A percentile compares a stretch with the other conserved stretches of the same genome.
Evolutionary conservation across 768 basidiomycete genomes (phyloP).

Genomic region (Wakefieldia striispora): DNA sequence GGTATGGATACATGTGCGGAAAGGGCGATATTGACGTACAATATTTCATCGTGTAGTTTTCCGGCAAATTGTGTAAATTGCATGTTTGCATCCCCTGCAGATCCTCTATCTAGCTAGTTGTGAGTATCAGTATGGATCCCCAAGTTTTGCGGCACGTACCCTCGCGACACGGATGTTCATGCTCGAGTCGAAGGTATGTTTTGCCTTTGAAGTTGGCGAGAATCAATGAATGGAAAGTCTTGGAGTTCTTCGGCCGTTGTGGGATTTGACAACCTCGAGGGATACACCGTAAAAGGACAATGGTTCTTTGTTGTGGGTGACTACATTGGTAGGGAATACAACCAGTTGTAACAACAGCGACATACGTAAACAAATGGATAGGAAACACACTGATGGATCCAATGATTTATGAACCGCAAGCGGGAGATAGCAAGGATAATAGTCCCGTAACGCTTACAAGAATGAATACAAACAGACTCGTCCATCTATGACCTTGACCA

Average conservation of each 20-base stretch:
- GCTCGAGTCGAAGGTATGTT: not conserved
- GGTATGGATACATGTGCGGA: not conserved
- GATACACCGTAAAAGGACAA: slow-evolving; percentile 10
- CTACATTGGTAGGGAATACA: slow-evolving; percentile 25
- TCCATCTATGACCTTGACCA: slow-evolving; percentile 25
- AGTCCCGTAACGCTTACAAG: slow-evolving; percentile 10
- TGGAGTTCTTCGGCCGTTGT: too few species aligned
- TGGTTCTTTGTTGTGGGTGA: not conserved
- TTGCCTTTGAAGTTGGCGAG: too few species aligned
- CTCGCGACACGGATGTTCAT: slow-evolving; percentile 34
- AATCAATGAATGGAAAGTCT: too few species aligned
- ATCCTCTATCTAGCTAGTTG: slow-evolving; percentile 66
- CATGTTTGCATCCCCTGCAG: slow-evolving; percentile 91
- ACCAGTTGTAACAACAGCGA: slow-evolving; percentile 24
- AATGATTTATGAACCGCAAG: slow-evolving; percentile 4
- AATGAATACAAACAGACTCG: slow-evolving; percentile 3
- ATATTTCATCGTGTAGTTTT: slow-evolving; percentile 84
- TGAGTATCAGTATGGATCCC: slow-evolving; percentile 11
- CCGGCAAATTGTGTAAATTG: slow-evolving; percentile 90
- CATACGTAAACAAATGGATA: slow-evolving; percentile 11
- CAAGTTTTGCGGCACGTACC: slow-evolving; percentile 14
- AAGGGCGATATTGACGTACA: slow-evolving; percentile 42
- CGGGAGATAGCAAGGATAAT: slow-evolving; percentile 5
- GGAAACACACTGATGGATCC: slow-evolving; percentile 11
- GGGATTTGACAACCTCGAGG: too few species aligned